Evolutionary conservation across 1,284 basidiomycete species (phyloP).

Genomic region (Cutaneotrichosporon sp.): DNA sequence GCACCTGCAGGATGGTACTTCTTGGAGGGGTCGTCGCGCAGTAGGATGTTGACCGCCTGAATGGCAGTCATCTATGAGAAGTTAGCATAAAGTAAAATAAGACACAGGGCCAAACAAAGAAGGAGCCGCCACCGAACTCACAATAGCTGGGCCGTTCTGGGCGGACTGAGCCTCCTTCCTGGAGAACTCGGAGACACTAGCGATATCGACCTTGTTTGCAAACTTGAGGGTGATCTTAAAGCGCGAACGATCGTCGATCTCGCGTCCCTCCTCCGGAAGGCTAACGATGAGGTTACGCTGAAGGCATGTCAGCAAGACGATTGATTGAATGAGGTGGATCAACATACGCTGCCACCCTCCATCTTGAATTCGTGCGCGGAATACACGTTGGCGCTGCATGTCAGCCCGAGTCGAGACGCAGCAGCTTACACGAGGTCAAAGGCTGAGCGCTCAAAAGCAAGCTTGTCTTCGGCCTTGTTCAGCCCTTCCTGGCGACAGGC

Average conservation of each 20-base stretch:
- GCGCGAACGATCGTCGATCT: slow-evolving; percentile 32
- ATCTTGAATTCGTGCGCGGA: slow-evolving; percentile 29
- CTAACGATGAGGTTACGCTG: slow-evolving; percentile 36
- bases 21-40: slow-evolving; percentile 39
- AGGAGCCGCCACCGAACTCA: slow-evolving; percentile 15
- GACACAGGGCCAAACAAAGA: not conserved
- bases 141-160: slow-evolving; percentile 24
- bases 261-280: slow-evolving; percentile 39
- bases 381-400: slow-evolving; percentile 42
- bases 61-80: slow-evolving; percentile 32
- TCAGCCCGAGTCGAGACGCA: no score
- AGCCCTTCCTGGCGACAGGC: slow-evolving; percentile 20
- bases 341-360: slow-evolving; percentile 23
- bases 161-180: slow-evolving; percentile 26
- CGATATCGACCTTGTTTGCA: slow-evolving; percentile 36
- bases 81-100: not conserved
- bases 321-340: not conserved
- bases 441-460: slow-evolving; percentile 29
- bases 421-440: slow-evolving; percentile 37
- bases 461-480: slow-evolving; percentile 15
- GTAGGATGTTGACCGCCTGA: slow-evolving; percentile 43
- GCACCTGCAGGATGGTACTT: slow-evolving; percentile 43
- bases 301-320: not conserved
- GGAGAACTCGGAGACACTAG: slow-evolving; percentile 39
- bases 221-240: slow-evolving; percentile 42